These are phyloP conservation scores for Xerophyta viscosa DNA, from an alignment of 106 monocot genomes.

Conservation along the genomic window DNA sequence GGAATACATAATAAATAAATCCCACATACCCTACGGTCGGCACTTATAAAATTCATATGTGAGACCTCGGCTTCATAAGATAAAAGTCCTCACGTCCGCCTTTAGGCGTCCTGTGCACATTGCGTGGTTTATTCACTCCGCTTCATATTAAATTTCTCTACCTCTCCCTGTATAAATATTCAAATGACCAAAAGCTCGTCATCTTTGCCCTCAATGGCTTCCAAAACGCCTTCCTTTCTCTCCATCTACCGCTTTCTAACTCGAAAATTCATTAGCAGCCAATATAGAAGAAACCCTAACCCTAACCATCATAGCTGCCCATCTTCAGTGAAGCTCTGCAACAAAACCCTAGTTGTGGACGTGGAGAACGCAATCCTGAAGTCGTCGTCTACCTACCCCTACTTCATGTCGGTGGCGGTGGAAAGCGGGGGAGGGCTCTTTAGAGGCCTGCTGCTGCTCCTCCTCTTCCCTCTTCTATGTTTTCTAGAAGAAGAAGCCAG, in stretches of 20 bases:
- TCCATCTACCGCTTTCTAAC: conserved; percentile 11
- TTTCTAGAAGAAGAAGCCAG: conserved; percentile 15
- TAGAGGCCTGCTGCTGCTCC: conserved; percentile 51
- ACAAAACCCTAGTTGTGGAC: conserved; percentile 34
- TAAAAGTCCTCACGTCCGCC: no score
- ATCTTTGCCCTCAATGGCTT: no score
- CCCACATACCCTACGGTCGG: no score
- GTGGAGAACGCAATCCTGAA: conserved; percentile 51
- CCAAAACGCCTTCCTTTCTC: conserved; percentile 5
- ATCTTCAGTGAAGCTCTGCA: conserved; percentile 1
- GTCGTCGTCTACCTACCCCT: conserved; percentile 49
- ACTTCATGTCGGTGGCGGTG: conserved; percentile 83
- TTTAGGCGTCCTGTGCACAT: no score
- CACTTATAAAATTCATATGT: no score
- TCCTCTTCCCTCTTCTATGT: conserved; percentile 38
- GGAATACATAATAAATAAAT: no score
- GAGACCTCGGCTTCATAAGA: no score
- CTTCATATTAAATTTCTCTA: no score
- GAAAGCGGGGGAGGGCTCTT: conserved; percentile 53
- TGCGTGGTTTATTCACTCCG: no score
- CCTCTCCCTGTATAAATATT: no score
- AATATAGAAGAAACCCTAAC: background rate
- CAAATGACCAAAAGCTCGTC: no score
- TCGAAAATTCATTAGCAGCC: conserved; percentile 5
- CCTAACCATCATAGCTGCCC: background rate